Evolutionary conservation across 768 basidiomycete genomes (phyloP).

Genomic region (Mycena filopes): DNA sequence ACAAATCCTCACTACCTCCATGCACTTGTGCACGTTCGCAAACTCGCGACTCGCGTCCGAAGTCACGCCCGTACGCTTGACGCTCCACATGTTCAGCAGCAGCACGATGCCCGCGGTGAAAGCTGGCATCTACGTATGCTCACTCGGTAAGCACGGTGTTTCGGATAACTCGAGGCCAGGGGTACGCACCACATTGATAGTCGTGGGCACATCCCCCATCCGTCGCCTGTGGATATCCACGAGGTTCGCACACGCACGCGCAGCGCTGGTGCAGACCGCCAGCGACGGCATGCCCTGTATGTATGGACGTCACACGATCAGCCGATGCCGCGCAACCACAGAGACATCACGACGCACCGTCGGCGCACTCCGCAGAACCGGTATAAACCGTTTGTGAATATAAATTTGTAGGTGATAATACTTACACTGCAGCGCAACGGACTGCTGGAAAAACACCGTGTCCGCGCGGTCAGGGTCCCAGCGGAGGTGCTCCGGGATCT

Average conservation of each 20-base stretch:
- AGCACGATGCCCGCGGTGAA: conserved; percentile 7
- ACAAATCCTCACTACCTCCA: conserved; percentile 8
- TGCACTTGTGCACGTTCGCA: conserved; percentile 17
- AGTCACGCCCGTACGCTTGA: conserved; percentile 7
- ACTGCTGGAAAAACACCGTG: conserved; percentile 51
- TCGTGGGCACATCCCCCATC: not conserved
- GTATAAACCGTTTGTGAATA: conserved; percentile 76
- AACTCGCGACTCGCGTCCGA: conserved; percentile 14
- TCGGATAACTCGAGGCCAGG: too few species aligned
- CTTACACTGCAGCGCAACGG: conserved; percentile 46
- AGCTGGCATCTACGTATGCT: not conserved
- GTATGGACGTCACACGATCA: too few species aligned
- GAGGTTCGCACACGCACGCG: conserved; percentile 70
- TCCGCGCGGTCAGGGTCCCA: conserved; percentile 39
- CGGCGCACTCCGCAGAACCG: conserved; percentile 49
- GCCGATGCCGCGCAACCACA: not conserved
- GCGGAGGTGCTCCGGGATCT: conserved; percentile 57
- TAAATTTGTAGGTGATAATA: conserved; percentile 58
- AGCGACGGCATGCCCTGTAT: conserved; percentile 60
- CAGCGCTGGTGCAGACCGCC: conserved; percentile 78
- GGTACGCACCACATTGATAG: conserved; percentile 9
- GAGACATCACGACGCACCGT: conserved; percentile 7
- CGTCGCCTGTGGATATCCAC: conserved; percentile 51
- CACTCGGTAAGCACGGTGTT: too few species aligned
- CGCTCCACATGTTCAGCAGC: conserved; percentile 17